Conservation (phyloP, 768 basidiomycete genomes). For the Termitomyces sp. region DNA sequence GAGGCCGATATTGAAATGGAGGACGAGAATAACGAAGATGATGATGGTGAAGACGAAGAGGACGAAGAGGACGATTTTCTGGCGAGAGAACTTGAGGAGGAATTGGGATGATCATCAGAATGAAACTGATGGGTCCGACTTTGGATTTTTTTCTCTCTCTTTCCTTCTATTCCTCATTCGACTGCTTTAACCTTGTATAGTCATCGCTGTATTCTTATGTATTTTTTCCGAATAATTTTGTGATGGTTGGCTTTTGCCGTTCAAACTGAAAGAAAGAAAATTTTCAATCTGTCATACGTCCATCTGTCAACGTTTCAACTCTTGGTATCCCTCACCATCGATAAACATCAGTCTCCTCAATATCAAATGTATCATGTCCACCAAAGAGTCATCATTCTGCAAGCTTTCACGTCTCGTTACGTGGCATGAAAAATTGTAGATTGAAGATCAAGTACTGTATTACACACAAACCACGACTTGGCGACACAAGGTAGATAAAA, state of each 20-base stretch:
- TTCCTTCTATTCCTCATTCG: background rate
- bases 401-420: no score
- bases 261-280: no score
- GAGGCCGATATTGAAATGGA: conserved; percentile 26
- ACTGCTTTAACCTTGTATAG: background rate
- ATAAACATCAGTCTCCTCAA: no score
- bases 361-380: no score
- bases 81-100: conserved; percentile 75
- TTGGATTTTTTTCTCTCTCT: background rate
- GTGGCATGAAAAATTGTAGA: no score
- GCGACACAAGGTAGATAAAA: no score
- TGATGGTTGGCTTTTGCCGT: background rate
- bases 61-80: conserved; percentile 74
- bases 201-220: background rate
- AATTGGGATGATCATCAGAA: conserved; percentile 53
- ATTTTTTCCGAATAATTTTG: background rate
- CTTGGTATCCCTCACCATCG: no score
- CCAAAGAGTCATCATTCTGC: no score
- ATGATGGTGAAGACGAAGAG: conserved; percentile 43
- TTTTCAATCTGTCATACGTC: no score
- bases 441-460: no score
- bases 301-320: no score
- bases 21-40: conserved; percentile 40
- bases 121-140: background rate
- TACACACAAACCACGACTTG: no score